Base-by-base conservation (phyloP, 495 filamentous ascomycete species). In the Platismatia glauca region DNA sequence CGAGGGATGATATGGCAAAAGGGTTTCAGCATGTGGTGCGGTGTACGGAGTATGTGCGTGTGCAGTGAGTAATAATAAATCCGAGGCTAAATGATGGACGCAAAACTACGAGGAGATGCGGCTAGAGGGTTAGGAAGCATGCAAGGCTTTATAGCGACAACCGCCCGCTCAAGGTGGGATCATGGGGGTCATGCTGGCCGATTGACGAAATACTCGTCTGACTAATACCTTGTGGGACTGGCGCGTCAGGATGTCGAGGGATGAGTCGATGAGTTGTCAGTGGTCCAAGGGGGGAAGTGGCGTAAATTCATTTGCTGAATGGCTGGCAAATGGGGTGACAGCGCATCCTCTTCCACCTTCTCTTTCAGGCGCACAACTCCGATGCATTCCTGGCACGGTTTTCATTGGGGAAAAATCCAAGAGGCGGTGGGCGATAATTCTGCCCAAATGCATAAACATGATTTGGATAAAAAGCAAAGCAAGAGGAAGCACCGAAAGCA, bases 301-400 rank as follows among this genome's bases (percentile, higher is more conserved):
- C 61, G 61, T 58, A 41, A 41, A 52, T 57, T 43, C 31, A 50
- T 52, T 56, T 58, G 50, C 29, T 39, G 9, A 31, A 50, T 37
- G 44, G 31, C 35, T 58, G 31, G 44, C 61, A 48, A 63, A 63
- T 63, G 61, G 55, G 55, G 55, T 57, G 61, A 52, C 55, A 58
- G 55, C 61, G 53, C 61, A 57, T 58, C 43, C 18, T 39, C 33
- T 57, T 57, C 44, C 55, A 63, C 61, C 61, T 63, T 58, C 61
- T 63, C 41, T 38, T 58, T 63, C 56, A 38, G 55, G 61, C 24
- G 12, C 57, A 16, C 61, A 55, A 39, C 39, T 58, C 61, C 53
- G 61, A 63, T 48, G n/a, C 57, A 24, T 58, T 22, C 9, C 39
- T 48, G n/a, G 22, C 31, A 16, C 55, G 11, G 11, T 24, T 41